phyloP scores from a whole-genome alignment of 306 rosid species.

The Prunus fruticosa region DNA sequence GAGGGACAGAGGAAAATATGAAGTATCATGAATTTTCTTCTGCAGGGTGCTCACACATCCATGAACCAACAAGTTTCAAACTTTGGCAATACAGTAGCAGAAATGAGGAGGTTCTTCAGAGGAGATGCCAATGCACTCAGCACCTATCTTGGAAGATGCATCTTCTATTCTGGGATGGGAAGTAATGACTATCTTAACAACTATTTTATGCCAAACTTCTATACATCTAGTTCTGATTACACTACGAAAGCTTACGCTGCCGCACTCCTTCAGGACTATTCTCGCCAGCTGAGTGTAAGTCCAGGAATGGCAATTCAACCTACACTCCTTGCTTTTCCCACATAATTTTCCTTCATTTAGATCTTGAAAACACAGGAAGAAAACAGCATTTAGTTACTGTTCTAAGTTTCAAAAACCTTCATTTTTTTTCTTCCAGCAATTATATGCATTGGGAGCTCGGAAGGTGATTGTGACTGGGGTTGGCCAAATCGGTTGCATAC shows the following conservation, averaged over 20 bases:
- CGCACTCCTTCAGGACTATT: constrained; percentile 61
- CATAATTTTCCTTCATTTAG: not conserved
- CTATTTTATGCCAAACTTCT: constrained; percentile 82
- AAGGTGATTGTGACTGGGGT: constrained; percentile 75
- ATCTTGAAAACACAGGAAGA: not conserved
- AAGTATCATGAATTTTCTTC: not conserved
- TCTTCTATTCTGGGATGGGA: constrained; percentile 83
- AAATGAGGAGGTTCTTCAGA: constrained; percentile 61
- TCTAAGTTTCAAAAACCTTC: not conserved
- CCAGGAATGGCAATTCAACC: not conserved
- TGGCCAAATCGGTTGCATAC: constrained; percentile 93
- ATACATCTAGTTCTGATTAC: constrained; percentile 52
- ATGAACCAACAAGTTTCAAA: constrained; percentile 63
- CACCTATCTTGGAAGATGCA: constrained; percentile 58
- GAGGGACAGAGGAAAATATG: not conserved
- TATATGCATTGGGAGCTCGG: constrained; percentile 76
- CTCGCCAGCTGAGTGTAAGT: constrained; percentile 63
- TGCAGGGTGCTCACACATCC: constrained; percentile 74
- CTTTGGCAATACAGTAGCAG: constrained; percentile 56
- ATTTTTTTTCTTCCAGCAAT: constrained; percentile 40
- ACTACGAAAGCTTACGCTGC: constrained; percentile 55
- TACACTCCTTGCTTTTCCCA: no score
- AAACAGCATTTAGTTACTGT: not conserved
- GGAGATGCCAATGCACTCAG: constrained; percentile 53
- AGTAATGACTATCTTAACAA: constrained; percentile 92